These are phyloP conservation scores for Penicillium crystallinum DNA, from an alignment of 495 filamentous ascomycete genomes.

Conservation along the genomic window DNA sequence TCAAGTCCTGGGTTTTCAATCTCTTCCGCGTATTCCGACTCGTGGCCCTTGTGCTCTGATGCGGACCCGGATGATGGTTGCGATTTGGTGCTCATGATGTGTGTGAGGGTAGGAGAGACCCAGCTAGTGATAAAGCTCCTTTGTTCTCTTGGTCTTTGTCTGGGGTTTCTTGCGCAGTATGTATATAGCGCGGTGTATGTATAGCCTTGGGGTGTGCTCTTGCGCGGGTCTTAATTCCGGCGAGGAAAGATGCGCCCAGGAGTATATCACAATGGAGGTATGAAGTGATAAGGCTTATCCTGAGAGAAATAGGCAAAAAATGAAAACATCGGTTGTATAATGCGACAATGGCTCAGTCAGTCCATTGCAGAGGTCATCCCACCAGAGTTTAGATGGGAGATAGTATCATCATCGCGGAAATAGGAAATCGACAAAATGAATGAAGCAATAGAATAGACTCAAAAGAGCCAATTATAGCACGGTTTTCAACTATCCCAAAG, in stretches of 20 bases:
- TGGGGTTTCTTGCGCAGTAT: neutral
- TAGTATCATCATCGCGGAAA: slow-evolving; percentile 5
- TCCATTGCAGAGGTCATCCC: slow-evolving; percentile 10
- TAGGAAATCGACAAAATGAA: neutral
- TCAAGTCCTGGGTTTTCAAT: slow-evolving; percentile 20
- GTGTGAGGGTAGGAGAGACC: neutral
- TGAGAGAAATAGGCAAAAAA: neutral
- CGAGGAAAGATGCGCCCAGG: neutral
- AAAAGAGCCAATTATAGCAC: neutral
- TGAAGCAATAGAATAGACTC: neutral
- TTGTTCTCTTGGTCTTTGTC: slow-evolving; percentile 1
- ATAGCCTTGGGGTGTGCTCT: neutral
- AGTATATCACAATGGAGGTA: neutral
- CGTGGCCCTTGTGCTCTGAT: slow-evolving; percentile 13
- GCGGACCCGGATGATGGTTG: slow-evolving; percentile 6
- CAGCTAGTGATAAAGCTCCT: neutral
- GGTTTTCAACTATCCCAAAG: neutral
- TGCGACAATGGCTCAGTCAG: slow-evolving; percentile 9
- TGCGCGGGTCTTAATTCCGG: slow-evolving; percentile 14
- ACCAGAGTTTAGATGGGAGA: slow-evolving; percentile 3
- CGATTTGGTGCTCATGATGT: slow-evolving; percentile 12
- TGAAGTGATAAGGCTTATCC: neutral
- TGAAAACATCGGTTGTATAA: neutral
- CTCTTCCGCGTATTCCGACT: slow-evolving; percentile 23
- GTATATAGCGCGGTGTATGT: slow-evolving; percentile 7